Evolutionary conservation across 495 filamentous ascomycete species (phyloP).

Genomic region (Neurospora tetrasperma): DNA sequence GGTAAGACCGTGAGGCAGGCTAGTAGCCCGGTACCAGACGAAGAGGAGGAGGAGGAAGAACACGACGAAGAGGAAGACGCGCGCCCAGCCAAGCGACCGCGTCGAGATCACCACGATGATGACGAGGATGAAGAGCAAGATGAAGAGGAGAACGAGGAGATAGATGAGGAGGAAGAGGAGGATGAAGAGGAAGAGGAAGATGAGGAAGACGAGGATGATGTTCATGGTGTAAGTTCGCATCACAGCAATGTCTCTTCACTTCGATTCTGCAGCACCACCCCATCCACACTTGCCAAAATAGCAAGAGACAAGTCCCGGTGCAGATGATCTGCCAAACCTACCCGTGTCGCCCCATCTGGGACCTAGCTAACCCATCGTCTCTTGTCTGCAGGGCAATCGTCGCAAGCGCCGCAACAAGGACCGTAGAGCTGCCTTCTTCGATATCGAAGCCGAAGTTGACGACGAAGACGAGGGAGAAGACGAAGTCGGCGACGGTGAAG

Average conservation of each 20-base stretch:
- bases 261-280: neutral
- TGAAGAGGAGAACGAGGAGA: conserved; percentile 27
- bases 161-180: conserved; percentile 46
- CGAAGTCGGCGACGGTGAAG: conserved; percentile 78
- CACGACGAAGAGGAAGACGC: conserved; percentile 26
- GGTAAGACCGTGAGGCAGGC: conserved; percentile 6
- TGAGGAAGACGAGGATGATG: conserved; percentile 30
- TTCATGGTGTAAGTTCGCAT: conserved; percentile 26
- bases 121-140: conserved; percentile 42
- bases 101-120: conserved; percentile 9
- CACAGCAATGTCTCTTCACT: neutral
- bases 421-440: conserved; percentile 71
- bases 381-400: conserved; percentile 50
- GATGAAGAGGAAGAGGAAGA: conserved; percentile 46
- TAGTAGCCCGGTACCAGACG: conserved; percentile 16
- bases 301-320: neutral
- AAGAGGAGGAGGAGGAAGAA: conserved; percentile 30
- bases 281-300: neutral
- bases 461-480: conserved; percentile 87
- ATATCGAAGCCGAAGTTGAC: conserved; percentile 94
- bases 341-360: neutral
- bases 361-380: neutral
- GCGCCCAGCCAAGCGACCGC: conserved; percentile 16
- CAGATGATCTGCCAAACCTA: conserved; percentile 3
- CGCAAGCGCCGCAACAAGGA: conserved; percentile 62